Conservation (phyloP, 495 filamentous ascomycete species). For the Gamarada debralockiae region DNA sequence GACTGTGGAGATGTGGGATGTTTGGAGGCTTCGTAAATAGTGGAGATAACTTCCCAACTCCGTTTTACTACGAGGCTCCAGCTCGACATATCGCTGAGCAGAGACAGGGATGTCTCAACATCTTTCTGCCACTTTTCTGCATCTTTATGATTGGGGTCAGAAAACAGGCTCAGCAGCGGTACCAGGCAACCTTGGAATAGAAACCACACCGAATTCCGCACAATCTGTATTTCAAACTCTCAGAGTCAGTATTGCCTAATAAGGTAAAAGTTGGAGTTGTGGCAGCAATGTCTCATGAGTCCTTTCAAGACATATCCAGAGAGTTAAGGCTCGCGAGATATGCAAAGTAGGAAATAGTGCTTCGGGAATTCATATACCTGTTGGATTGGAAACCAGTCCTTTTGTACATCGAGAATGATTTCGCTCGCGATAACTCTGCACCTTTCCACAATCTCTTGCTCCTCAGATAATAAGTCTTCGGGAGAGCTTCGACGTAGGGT, state of each 20-base stretch:
- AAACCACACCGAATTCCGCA: slow-evolving; percentile 83
- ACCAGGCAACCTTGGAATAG: slow-evolving; percentile 78
- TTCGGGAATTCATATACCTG: too few species aligned
- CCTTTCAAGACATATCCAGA: too few species aligned
- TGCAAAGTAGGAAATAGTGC: too few species aligned
- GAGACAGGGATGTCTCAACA: slow-evolving; percentile 63
- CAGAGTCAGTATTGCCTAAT: too few species aligned
- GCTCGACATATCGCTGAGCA: slow-evolving; percentile 63
- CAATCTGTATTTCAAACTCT: too few species aligned
- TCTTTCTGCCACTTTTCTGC: slow-evolving; percentile 37
- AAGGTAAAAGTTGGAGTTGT: too few species aligned
- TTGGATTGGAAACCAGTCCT: slow-evolving; percentile 65
- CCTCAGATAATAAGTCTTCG: slow-evolving; percentile 59
- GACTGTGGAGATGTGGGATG: slow-evolving; percentile 16
- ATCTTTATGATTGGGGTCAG: slow-evolving; percentile 49
- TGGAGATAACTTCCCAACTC: slow-evolving; percentile 62
- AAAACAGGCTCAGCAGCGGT: slow-evolving; percentile 67
- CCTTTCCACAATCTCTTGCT: slow-evolving; percentile 63
- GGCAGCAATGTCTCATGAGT: too few species aligned
- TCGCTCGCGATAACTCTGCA: slow-evolving; percentile 66
- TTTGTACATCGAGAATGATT: slow-evolving; percentile 67
- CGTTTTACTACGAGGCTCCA: slow-evolving; percentile 69
- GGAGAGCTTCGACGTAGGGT: slow-evolving; percentile 55
- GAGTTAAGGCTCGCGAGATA: too few species aligned
- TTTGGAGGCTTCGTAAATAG: slow-evolving; percentile 60